phyloP scores from a whole-genome alignment of 83 land plant genomes.

The Thuja plicata region DNA sequence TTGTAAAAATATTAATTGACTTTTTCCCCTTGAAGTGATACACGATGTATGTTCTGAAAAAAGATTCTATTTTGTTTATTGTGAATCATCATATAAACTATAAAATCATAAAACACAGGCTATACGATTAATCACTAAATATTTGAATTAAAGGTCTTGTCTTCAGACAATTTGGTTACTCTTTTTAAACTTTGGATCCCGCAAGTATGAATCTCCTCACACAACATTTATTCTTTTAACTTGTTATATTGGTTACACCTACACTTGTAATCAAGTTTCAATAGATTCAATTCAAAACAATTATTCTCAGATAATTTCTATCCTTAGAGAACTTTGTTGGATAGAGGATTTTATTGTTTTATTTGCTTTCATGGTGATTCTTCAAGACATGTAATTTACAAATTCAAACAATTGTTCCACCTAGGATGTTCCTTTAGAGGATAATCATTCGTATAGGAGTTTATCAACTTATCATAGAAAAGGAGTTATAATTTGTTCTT shows the following conservation, averaged over 20 bases:
- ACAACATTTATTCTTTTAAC: not conserved
- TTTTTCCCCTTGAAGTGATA: not conserved
- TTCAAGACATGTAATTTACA: not conserved
- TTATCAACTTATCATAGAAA: not conserved
- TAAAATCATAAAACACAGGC: not conserved
- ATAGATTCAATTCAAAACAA: not conserved
- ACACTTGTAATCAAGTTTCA: not conserved
- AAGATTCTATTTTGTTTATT: not conserved
- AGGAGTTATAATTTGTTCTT: not conserved
- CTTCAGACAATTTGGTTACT: not conserved
- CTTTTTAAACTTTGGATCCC: not conserved
- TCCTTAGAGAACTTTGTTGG: not conserved
- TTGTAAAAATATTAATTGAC: too few species aligned
- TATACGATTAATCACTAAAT: not conserved
- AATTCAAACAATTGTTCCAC: not conserved
- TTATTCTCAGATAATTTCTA: not conserved
- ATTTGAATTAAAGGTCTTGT: not conserved
- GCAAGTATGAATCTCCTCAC: not conserved
- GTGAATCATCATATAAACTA: not conserved
- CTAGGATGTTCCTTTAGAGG: not conserved
- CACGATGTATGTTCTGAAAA: not conserved
- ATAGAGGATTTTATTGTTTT: not conserved
- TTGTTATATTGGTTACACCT: not conserved
- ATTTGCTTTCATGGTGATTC: not conserved
- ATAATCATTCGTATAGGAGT: not conserved